Conservation (phyloP, 2,329 filamentous ascomycete species). For the Venturia effusa region DNA sequence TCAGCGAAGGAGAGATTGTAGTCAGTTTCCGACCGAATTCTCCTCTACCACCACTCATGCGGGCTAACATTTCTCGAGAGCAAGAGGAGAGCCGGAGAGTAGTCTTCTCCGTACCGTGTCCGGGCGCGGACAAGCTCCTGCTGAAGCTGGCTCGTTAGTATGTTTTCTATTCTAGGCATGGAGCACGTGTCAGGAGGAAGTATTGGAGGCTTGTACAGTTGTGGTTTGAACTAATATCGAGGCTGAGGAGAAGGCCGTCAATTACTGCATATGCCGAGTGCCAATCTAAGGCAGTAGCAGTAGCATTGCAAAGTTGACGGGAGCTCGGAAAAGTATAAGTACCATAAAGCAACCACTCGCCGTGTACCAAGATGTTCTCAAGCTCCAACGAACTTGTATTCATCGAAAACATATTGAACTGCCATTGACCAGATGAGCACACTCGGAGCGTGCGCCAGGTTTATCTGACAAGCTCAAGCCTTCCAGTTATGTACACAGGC, state of each 20-base stretch:
- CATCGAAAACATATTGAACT: neutral
- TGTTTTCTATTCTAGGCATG: neutral
- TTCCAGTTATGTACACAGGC: neutral
- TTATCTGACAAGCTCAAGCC: neutral
- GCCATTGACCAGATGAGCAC: neutral
- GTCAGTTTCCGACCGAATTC: neutral
- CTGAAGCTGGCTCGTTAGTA: neutral
- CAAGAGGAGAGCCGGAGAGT: neutral
- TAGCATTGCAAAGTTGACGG: too few relatives aligned
- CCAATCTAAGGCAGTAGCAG: too few relatives aligned
- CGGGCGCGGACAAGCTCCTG: too few relatives aligned
- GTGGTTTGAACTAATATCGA: neutral
- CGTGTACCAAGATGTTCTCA: neutral
- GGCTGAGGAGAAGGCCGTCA: neutral
- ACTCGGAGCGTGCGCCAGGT: neutral
- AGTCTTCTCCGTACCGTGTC: neutral
- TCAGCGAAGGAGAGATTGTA: neutral
- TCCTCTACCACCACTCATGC: neutral
- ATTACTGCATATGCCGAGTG: too few relatives aligned
- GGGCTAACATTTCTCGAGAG: neutral
- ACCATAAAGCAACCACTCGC: too few relatives aligned
- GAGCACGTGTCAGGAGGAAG: neutral
- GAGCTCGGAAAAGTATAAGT: too few relatives aligned
- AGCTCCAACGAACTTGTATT: neutral
- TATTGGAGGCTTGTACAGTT: neutral